Conservation (phyloP, 148 eudicot species). For the Mesembryanthemum crystallinum region DNA sequence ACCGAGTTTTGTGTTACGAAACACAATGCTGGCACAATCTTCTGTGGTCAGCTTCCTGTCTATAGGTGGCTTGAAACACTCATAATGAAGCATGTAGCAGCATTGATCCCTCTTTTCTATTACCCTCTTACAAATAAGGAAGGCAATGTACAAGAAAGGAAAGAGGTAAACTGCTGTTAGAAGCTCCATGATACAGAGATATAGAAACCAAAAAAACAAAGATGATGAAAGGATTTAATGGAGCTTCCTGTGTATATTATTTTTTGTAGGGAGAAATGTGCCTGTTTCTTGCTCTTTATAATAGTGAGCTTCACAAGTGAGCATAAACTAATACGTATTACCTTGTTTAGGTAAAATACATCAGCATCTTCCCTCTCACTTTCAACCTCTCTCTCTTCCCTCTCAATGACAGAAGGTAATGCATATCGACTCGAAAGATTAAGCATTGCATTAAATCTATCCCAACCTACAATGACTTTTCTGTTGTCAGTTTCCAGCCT, state of each 20-base stretch:
- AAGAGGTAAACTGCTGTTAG: slow-evolving; percentile 32
- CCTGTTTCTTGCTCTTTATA: slow-evolving; percentile 27
- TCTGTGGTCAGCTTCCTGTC: slow-evolving; percentile 47
- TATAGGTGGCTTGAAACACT: slow-evolving; percentile 59
- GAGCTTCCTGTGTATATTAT: slow-evolving; percentile 12
- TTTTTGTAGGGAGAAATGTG: slow-evolving; percentile 15
- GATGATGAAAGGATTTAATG: not conserved
- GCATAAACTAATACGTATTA: not conserved
- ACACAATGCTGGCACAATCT: slow-evolving; percentile 32
- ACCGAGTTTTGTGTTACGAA: slow-evolving; percentile 46
- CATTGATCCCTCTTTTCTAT: slow-evolving; percentile 29
- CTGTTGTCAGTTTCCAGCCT: slow-evolving; percentile 24
- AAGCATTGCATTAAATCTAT: slow-evolving; percentile 16
- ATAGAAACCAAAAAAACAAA: slow-evolving; percentile 6
- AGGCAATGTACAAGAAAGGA: slow-evolving; percentile 31
- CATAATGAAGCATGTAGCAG: slow-evolving; percentile 65
- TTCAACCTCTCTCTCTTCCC: slow-evolving; percentile 9
- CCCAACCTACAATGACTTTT: slow-evolving; percentile 16
- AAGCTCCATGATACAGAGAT: slow-evolving; percentile 37
- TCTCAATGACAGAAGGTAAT: slow-evolving; percentile 10
- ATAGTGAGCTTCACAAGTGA: not conserved
- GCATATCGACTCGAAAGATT: slow-evolving; percentile 3
- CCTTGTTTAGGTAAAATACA: not conserved
- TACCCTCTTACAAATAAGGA: slow-evolving; percentile 28
- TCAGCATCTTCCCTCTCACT: slow-evolving; percentile 18